Evolutionary conservation across 306 rosid genomes (phyloP), one percentile per base, ranked within the genome.

Genomic region (Astragalus glycyphyllos): DNA sequence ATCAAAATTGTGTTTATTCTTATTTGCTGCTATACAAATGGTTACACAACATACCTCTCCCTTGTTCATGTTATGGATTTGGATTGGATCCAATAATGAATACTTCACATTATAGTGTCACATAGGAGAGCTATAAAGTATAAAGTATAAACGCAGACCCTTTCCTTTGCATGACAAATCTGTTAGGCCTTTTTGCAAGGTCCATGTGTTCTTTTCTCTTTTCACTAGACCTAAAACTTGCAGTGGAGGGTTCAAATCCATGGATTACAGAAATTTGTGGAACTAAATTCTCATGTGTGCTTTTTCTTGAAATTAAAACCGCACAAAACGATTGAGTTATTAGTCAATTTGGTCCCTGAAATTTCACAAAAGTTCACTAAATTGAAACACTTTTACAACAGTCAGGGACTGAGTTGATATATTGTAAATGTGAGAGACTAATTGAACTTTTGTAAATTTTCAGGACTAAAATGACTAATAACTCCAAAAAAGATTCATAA

Each of bases 1-100:
- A 31, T 41, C 32, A 60, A 41, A 12, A 35, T 5, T 46, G 69
- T 75, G 72, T 31, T 49, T 34, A 20, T 59, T 59, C 65, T 58
- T 44, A 45, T 46, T 46, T 38, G 23, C 34, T 53, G 17, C 14
- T 11, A 10, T 37, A 35, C 50, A 41, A 61, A 54, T 68, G 46
- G 13, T 73, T 51, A 45, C 48, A 47, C 6, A 55, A 45, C 50
- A 38, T 61, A 60, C n/a, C n/a, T n/a, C n/a, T n/a, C n/a, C n/a
- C n/a, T n/a, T n/a, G n/a, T n/a, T n/a, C n/a, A n/a, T 68, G 12
- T 14, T 58, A 11, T 0, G 17, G 67, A 62, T 61, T 60, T 60
- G 15, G 49, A 55, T n/a, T n/a, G 63, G 49, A 55, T 45, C 31
- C 32, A 12, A 31, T 2, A 2, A 29, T 31, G 16, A 44, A 10